phyloP scores from a whole-genome alignment of 2,329 filamentous ascomycete genomes.

The Lachnellula occidentalis region DNA sequence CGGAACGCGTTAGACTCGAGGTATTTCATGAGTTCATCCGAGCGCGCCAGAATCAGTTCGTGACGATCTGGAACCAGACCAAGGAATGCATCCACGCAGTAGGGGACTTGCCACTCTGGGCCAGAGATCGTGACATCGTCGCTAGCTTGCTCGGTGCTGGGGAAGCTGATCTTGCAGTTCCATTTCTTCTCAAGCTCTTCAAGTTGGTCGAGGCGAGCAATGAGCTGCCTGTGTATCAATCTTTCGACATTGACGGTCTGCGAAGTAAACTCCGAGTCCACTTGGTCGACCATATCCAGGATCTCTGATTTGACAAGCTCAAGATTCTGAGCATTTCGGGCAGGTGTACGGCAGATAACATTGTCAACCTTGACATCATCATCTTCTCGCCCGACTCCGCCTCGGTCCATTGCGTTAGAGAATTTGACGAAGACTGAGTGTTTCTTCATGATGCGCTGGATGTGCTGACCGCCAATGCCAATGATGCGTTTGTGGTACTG shows the following conservation, averaged over 20 bases:
- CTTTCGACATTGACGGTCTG: slow-evolving; percentile 92
- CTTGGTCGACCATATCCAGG: slow-evolving; percentile 90
- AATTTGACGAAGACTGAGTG: slow-evolving; percentile 99
- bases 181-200: slow-evolving; percentile 97
- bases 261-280: slow-evolving; percentile 90
- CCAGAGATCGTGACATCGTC: slow-evolving; percentile 94
- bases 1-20: slow-evolving; percentile 77
- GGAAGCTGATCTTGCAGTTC: slow-evolving; percentile 99
- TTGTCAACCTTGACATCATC: slow-evolving; percentile 99
- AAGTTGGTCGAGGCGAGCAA: slow-evolving; percentile 81
- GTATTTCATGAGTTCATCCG: slow-evolving; percentile 70
- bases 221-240: slow-evolving; percentile 89
- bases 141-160: slow-evolving; percentile 93
- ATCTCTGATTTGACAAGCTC: slow-evolving; percentile 99
- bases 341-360: slow-evolving; percentile 95
- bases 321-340: slow-evolving; percentile 91
- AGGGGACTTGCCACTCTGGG: slow-evolving; percentile 95
- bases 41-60: slow-evolving; percentile 77
- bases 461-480: slow-evolving; percentile 95
- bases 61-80: slow-evolving; percentile 98
- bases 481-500: slow-evolving; percentile 99
- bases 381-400: slow-evolving; percentile 84
- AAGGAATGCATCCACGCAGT: slow-evolving; percentile 92
- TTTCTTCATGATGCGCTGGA: slow-evolving; percentile 99
- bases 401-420: slow-evolving; percentile 97